Base-by-base conservation (phyloP, 139 green algal species). In the Astrephomene gubernaculifera region DNA sequence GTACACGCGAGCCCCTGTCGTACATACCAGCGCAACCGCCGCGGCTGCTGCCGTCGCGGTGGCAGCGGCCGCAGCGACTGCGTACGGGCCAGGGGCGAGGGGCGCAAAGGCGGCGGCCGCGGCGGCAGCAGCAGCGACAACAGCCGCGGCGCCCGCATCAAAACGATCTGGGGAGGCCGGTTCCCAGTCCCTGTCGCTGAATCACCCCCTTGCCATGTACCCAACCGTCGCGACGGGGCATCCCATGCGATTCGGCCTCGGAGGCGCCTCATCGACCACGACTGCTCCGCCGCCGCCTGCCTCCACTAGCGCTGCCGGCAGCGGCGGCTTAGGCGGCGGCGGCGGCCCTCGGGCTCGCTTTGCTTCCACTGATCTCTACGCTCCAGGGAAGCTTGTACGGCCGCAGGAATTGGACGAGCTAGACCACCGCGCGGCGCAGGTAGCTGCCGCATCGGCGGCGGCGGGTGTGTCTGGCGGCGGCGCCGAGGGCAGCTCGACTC, bases 321-420 rank as follows among this genome's bases (percentile, higher is more conserved):
- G 39, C 36, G 60, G 31, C 25, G 35, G 24, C 53, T 36, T 29
- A 25, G 60, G 31, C 25, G 29, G 60, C 17, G 41, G 38, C n/a
- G 33, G 14, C 0, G 31, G 8, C 19, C 29, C 63, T 2, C 79
- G 65, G 9, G 35, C 65, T 2, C 79, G 79, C 1, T 84, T 84
- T 33, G 43, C 78, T 7, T 27, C 63, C 0, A 84, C 78, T 43
- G 78, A 84, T 27, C 29, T 86, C 45, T 86, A 86, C 67, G 79
- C 79, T 6, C 79, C 79, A 1, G 79, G 41, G 10, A 78, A 79
- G 79, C 79, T 86, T 12, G 79, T 86, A 36, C 79, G 79, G 79
- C 67, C 79, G 1, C 79, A 86, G 22, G 79, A 86, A 52, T 61
- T 86, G 27, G 79, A 86, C 36, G 79, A 86, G 14, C 43, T 79